A percentile compares a stretch with the other conserved stretches of the same genome.
phyloP scores from a whole-genome alignment of 306 rosid genomes.

The Carpinus fangiana region DNA sequence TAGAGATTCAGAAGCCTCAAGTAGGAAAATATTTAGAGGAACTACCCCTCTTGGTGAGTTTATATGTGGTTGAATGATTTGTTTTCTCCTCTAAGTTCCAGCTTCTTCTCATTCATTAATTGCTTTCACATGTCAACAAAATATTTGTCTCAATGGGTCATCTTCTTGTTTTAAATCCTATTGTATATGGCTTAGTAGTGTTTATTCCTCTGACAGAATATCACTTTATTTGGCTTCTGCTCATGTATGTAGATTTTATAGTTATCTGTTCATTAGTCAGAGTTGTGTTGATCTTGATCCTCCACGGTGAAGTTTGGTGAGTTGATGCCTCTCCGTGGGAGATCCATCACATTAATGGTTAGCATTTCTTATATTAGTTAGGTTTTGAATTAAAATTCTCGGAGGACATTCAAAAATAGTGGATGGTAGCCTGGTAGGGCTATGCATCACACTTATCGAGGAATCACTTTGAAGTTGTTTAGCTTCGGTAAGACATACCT shows the following conservation, averaged over 20 bases:
- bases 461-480: background rate
- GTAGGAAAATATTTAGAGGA: constrained; percentile 66
- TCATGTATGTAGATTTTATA: background rate
- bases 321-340: background rate
- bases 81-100: background rate
- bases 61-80: constrained; percentile 27
- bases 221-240: background rate
- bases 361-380: background rate
- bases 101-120: background rate
- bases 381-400: background rate
- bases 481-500: background rate
- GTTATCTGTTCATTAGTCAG: background rate
- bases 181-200: background rate
- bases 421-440: too few relatives aligned
- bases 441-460: background rate
- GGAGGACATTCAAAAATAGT: too few relatives aligned
- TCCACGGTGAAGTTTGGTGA: background rate
- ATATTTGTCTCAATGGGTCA: background rate
- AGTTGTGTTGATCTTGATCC: constrained; percentile 1
- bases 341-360: background rate
- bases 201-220: background rate
- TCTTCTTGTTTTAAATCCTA: background rate
- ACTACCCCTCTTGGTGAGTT: constrained; percentile 70
- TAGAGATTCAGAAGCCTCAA: constrained; percentile 63
- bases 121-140: background rate